These are phyloP conservation scores for Arthromyces matolae DNA, from an alignment of 768 basidiomycete genomes.

Conservation along the genomic window DNA sequence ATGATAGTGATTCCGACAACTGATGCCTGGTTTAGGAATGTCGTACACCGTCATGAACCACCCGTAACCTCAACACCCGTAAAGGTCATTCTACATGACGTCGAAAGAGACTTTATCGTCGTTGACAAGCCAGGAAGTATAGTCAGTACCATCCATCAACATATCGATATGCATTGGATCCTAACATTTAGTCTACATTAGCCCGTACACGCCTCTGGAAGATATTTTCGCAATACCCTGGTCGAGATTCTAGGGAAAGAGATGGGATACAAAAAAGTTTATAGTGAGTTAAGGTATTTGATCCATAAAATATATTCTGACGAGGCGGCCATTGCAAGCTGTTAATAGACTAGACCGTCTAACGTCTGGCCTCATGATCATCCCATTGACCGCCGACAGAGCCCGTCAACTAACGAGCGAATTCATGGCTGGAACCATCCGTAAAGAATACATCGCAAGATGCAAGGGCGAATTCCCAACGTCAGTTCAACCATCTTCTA, in stretches of 20 bases:
- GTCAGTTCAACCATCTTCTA: slow-evolving; percentile 54
- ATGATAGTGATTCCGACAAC: no score
- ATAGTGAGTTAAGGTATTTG: slow-evolving; percentile 56
- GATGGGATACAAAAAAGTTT: slow-evolving; percentile 75
- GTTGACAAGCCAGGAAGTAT: slow-evolving; percentile 97
- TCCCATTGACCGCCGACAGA: slow-evolving; percentile 68
- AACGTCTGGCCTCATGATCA: slow-evolving; percentile 93
- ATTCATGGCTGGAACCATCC: slow-evolving; percentile 76
- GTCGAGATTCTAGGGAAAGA: slow-evolving; percentile 84
- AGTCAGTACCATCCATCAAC: slow-evolving; percentile 49
- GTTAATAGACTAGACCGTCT: slow-evolving; percentile 92
- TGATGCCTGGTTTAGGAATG: slow-evolving; percentile 51
- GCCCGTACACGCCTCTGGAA: slow-evolving; percentile 91
- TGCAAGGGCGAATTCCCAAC: slow-evolving; percentile 82
- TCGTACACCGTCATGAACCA: slow-evolving; percentile 96
- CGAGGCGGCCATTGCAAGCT: slow-evolving; percentile 56
- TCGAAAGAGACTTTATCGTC: slow-evolving; percentile 78
- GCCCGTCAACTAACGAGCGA: slow-evolving; percentile 74
- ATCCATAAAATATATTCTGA: not conserved
- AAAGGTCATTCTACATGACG: slow-evolving; percentile 73
- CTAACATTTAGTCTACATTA: slow-evolving; percentile 25
- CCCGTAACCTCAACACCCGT: slow-evolving; percentile 85
- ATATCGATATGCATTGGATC: slow-evolving; percentile 3
- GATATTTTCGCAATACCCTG: slow-evolving; percentile 86
- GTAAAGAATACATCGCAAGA: slow-evolving; percentile 91